These are phyloP conservation scores for Vaucheria bursata DNA, from an alignment of 352 stramenopile species.

Conservation along the genomic window DNA sequence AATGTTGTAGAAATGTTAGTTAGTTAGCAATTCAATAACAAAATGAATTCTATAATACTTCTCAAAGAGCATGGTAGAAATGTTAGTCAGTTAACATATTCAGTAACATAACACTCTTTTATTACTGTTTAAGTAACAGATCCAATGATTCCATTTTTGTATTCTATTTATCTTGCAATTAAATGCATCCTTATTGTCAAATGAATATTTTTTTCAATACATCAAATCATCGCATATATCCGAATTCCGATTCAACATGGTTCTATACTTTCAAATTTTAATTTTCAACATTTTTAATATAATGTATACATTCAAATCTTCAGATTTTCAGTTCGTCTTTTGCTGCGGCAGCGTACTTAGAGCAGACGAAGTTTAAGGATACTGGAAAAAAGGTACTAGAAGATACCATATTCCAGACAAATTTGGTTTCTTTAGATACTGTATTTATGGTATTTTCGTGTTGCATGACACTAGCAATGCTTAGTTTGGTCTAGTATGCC, in stretches of 20 bases:
- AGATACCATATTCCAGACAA: too few species aligned
- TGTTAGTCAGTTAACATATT: background rate
- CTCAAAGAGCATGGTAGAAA: constrained; percentile 1
- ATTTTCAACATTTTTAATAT: too few species aligned
- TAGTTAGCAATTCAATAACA: background rate
- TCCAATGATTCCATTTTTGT: background rate
- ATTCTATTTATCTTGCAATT: background rate
- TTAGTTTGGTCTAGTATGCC: too few species aligned
- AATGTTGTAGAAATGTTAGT: background rate
- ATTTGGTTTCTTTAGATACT: too few species aligned
- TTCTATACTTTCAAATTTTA: too few species aligned
- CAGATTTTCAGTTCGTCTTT: constrained; percentile 73
- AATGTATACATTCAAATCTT: too few species aligned
- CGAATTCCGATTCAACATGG: too few species aligned
- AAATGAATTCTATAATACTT: background rate
- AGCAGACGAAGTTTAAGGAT: constrained; percentile 62
- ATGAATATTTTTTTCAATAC: too few species aligned
- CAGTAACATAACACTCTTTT: background rate
- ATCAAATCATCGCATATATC: too few species aligned
- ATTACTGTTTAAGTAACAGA: background rate
- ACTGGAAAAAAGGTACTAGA: constrained; percentile 48
- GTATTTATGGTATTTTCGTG: background rate
- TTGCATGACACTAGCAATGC: too few species aligned
- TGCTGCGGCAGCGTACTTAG: constrained; percentile 69
- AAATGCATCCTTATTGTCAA: too few species aligned